Evolutionary conservation across 192 early-diverging fungal genomes (phyloP).

Genomic region (Podochytrium sp.): DNA sequence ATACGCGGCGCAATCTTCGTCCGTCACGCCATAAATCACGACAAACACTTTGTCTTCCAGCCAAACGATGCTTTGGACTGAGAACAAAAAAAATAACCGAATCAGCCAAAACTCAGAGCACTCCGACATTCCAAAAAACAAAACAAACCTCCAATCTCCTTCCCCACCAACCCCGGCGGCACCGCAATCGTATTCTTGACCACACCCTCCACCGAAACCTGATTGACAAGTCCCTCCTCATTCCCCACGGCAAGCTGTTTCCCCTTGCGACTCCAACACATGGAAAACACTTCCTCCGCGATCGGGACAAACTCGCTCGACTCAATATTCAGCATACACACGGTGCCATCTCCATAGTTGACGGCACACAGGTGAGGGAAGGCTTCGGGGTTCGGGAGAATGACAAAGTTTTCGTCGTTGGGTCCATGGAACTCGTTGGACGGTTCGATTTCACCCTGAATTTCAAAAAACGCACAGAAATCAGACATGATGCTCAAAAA

Average conservation of each 20-base stretch:
- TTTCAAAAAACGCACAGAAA: neutral
- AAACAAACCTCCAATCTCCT: neutral
- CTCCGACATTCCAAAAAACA: neutral
- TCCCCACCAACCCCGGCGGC: constrained; percentile 32
- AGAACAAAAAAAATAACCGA: neutral
- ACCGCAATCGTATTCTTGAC: constrained; percentile 60
- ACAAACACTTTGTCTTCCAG: constrained; percentile 73
- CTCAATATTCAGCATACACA: constrained; percentile 2
- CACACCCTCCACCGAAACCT: constrained; percentile 67
- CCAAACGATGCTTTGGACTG: constrained; percentile 76
- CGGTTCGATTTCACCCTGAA: neutral
- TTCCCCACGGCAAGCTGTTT: constrained; percentile 85
- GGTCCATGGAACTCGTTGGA: neutral
- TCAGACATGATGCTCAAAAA: too few relatives aligned
- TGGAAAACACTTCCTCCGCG: neutral
- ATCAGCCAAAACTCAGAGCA: too few relatives aligned
- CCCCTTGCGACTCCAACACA: constrained; percentile 89
- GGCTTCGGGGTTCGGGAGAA: constrained; percentile 34
- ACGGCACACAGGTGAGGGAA: constrained; percentile 17
- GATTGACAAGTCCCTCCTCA: constrained; percentile 56
- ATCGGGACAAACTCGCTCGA: neutral
- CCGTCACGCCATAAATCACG: constrained; percentile 59
- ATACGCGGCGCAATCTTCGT: neutral
- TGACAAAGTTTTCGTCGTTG: neutral
- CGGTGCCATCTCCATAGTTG: neutral